Base-by-base conservation (phyloP, 345 rosid species). In the Excoecaria cochinchinensis region DNA sequence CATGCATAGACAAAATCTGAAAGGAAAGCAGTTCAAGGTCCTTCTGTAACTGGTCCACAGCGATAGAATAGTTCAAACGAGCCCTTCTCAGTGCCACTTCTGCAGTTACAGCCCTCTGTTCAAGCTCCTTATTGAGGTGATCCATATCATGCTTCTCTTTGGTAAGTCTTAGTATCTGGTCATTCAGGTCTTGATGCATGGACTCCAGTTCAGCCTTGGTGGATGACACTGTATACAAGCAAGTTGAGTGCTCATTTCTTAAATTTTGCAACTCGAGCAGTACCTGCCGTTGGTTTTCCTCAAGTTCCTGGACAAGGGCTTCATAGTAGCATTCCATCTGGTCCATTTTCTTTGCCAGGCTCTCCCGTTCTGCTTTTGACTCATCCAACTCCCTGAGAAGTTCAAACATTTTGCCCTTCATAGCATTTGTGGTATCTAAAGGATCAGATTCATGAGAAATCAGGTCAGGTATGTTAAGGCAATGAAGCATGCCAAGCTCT, bases 321-420 rank as follows among this genome's bases (percentile, higher is more conserved):
- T 95, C 98, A 67, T 95, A 95, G 80, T 95, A 93, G 78, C 98
- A 90, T 81, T 95, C 99, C 99, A 95, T 95, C 91, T 95, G 92
- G 76, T 86, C 92, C 97, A 93, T 93, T 89, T 95, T 95, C 87
- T 88, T 91, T 50, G 90, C 83, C 77, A 95, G 94, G 86, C 87
- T 87, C 80, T 87, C 96, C 72, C 84, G 83, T 85, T 93, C 98
- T 77, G 90, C 85, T 86, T 93, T 93, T 69, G 98, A 89, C 72
- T 89, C 96, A 74, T 91, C 97, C 86, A 95, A 82, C 75, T 90
- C 99, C 69, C 89, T 86, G 78, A 93, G 55, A 83, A 95, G 98
- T 86, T 95, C 97, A 78, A 89, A 85, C 58, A 90, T 83, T 82
- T 91, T 93, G 40, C 82, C 88, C 82, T 85, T 90, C 93, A 91